These are phyloP conservation scores for Bocquillonia castaneifolia DNA, from an alignment of 441 rosid species.

Conservation along the genomic window DNA sequence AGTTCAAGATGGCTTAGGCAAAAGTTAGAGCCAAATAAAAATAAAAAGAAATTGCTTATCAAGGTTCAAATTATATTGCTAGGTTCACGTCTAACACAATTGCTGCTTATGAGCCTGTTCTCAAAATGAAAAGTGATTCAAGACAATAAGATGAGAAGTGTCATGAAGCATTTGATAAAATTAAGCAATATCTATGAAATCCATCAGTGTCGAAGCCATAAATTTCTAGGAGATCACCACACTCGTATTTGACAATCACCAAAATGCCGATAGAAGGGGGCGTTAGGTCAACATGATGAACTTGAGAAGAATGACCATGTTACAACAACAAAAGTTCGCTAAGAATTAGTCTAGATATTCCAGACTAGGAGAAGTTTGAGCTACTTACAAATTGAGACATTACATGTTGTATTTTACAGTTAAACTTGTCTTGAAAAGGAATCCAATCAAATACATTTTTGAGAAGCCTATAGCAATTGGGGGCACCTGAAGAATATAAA, in stretches of 20 bases:
- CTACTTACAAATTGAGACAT: not conserved
- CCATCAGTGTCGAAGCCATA: not conserved
- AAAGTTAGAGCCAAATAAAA: no score
- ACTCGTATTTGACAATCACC: no score
- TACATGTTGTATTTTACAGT: not conserved
- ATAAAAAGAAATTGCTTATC: not conserved
- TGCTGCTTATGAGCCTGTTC: no score
- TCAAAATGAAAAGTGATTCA: not conserved
- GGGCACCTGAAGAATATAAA: not conserved
- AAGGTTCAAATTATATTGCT: no score
- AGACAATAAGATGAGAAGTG: not conserved
- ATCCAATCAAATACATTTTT: not conserved
- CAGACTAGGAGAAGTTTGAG: not conserved
- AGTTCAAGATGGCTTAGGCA: no score
- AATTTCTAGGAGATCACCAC: no score
- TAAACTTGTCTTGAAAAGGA: not conserved
- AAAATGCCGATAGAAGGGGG: not conserved
- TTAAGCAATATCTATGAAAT: not conserved
- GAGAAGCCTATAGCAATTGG: conserved; percentile 37
- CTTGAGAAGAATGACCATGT: not conserved
- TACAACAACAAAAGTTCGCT: not conserved
- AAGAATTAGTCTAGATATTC: not conserved
- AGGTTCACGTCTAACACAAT: no score
- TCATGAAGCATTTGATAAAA: no score
- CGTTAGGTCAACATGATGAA: not conserved